Evolutionary conservation across 192 early-diverging fungal species (phyloP), one percentile per base, ranked within the genome.

Genomic region (Podila epicladia): DNA sequence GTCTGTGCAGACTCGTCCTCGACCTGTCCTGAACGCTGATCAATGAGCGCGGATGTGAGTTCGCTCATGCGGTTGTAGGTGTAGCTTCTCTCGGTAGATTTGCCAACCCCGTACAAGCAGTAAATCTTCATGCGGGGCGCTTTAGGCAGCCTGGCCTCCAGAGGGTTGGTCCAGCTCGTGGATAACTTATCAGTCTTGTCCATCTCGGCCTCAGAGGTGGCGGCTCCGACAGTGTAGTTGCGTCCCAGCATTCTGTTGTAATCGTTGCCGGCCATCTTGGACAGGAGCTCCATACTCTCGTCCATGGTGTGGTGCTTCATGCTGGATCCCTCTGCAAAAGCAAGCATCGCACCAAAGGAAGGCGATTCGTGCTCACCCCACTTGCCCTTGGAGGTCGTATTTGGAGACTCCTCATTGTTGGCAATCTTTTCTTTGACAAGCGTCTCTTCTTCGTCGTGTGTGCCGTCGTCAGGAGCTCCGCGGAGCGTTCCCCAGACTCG

Each of bases 61-160:
- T 63, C 62, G 32, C 74, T 88, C 65, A 77, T 67, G 51, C 67
- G 72, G 37, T 85, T 87, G 82, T 96, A 97, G 63, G 91, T 93
- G 75, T 97, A 97, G 26, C 90, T 91, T 13, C 96, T 86, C 78
- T 97, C 96, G 2, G 95, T 96, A 0, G 85, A 76, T 24, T 91
- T 84, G 5, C 95, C 94, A 8, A 91, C 87, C 0, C 95, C 96
- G 76, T 97, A 97, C 9, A 97, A 71, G 62, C 93, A 95, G 79
- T 91, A 93, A 29, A 97, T 91, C 51, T 91, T 93, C 89, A 92
- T 92, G 45, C 83, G 84, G 20, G 91, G 93, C 13, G 93, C 94
- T 53, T 87, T 68, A 11, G 91, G 94, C 37, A 94, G 75, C 19
- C 87, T 85, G 31, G 92, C 91, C 61, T 95, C 87, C 20, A 97